A percentile compares a stretch with the other conserved stretches of the same genome.
Conservation (phyloP, 1,284 basidiomycete genomes). For the Boletus putidus region DNA sequence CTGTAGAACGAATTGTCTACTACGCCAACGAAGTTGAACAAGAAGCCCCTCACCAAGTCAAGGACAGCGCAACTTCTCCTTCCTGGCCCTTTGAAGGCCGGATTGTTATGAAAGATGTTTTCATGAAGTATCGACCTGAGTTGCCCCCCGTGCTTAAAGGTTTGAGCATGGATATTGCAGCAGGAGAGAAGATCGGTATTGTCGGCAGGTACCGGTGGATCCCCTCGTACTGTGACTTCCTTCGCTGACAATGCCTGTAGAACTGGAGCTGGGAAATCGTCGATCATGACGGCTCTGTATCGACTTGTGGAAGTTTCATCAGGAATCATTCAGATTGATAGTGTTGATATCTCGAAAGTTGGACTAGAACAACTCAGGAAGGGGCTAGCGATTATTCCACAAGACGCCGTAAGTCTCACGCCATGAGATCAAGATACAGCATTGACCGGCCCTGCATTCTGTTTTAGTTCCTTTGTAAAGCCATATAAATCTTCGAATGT, state of each 20-base stretch:
- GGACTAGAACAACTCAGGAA: slow-evolving; percentile 66
- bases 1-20: slow-evolving; percentile 81
- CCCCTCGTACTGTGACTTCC: background rate
- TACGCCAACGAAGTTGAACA: slow-evolving; percentile 64
- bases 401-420: slow-evolving; percentile 68
- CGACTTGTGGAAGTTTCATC: slow-evolving; percentile 64
- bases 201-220: slow-evolving; percentile 56
- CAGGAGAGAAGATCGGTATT: slow-evolving; percentile 89
- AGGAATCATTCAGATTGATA: slow-evolving; percentile 67
- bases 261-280: slow-evolving; percentile 78
- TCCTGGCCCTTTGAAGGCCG: slow-evolving; percentile 70
- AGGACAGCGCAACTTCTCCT: slow-evolving; percentile 54
- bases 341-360: slow-evolving; percentile 64
- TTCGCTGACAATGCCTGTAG: slow-evolving; percentile 36
- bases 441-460: background rate
- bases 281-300: slow-evolving; percentile 59
- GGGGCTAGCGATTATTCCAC: slow-evolving; percentile 84
- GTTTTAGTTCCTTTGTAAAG: slow-evolving; percentile 27
- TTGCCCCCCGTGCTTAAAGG: slow-evolving; percentile 68
- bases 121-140: slow-evolving; percentile 71
- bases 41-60: slow-evolving; percentile 72
- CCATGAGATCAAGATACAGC: background rate
- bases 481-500: background rate
- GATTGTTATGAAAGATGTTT: slow-evolving; percentile 62
- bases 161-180: slow-evolving; percentile 60